phyloP scores from a whole-genome alignment of 2,329 filamentous ascomycete genomes.

The Botryotinia convoluta region DNA sequence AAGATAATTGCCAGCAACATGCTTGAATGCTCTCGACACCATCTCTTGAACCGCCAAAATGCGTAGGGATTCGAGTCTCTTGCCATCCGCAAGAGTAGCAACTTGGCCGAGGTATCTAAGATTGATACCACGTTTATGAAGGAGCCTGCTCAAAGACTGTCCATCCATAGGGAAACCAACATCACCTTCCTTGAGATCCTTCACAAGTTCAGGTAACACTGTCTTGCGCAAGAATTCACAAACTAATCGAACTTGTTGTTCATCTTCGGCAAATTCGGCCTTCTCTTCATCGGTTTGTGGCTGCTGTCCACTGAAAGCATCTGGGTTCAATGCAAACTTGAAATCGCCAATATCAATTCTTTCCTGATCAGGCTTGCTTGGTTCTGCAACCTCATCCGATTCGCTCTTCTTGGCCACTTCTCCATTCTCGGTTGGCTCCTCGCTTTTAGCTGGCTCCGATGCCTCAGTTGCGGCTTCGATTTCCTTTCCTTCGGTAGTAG shows the following conservation, averaged over 20 bases:
- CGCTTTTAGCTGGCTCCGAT: slow-evolving; percentile 11
- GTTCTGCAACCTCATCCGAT: slow-evolving; percentile 29
- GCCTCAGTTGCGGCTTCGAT: neutral
- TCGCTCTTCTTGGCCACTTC: neutral
- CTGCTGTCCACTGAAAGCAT: slow-evolving; percentile 88
- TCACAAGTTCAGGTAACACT: slow-evolving; percentile 79
- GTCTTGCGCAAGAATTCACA: slow-evolving; percentile 74
- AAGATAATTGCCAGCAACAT: slow-evolving; percentile 76
- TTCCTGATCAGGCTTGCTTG: slow-evolving; percentile 44
- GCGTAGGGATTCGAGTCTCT: slow-evolving; percentile 73
- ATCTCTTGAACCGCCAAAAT: slow-evolving; percentile 85
- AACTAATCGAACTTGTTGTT: slow-evolving; percentile 81
- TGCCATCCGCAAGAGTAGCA: slow-evolving; percentile 65
- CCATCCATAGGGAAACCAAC: slow-evolving; percentile 98
- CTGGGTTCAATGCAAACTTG: slow-evolving; percentile 85
- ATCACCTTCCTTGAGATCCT: slow-evolving; percentile 86
- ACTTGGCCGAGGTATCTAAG: slow-evolving; percentile 91
- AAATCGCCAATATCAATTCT: slow-evolving; percentile 86
- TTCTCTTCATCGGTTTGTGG: slow-evolving; percentile 92
- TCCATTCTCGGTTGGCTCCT: slow-evolving; percentile 3
- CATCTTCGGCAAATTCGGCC: slow-evolving; percentile 75
- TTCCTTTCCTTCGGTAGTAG: neutral
- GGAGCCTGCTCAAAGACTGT: slow-evolving; percentile 78
- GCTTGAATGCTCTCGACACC: slow-evolving; percentile 94
- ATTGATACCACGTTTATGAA: slow-evolving; percentile 98